Base-by-base conservation (phyloP, 345 rosid genomes). In the Gossypium thurberi region DNA sequence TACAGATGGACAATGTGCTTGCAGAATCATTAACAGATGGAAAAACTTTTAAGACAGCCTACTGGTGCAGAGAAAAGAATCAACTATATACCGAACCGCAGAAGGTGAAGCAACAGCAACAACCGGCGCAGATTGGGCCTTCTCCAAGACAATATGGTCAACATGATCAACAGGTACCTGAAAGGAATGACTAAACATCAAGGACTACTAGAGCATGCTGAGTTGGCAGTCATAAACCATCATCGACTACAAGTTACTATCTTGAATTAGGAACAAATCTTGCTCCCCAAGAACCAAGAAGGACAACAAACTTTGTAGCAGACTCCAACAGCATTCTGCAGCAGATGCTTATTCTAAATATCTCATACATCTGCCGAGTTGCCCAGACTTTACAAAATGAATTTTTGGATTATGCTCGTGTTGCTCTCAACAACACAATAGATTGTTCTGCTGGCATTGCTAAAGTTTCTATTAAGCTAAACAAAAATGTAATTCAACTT, bases 101-200 rank as follows among this genome's bases (percentile, higher is more conserved):
- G 96, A 95, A 82, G 98, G 99, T 56, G 99, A 94, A 77, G 97
- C 99, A 77, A 92, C 90, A 20, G 99, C 85, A 71, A 89, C 81
- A 72, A 95, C 96, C 28, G 97, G 91, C 52, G 83, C 85, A 79
- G 82, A 86, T 61, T 89, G 74, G 74, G 97, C 98, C 82, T 81
- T 80, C 84, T 85, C 76, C 51, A 92, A 78, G 65, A 89, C 80
- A 58, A 66, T 75, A 70, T 74, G 77, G 70, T 92, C 97, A 77
- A 95, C 94, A 79, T 82, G 83, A 57, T 84, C 65, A 70, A 92
- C 90, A 50, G 91, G 94, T 72, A 84, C 84, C 99, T 95, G 84
- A 15, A 81, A 67, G 74, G 63, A 66, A 75, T 7, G 21, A 74
- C 10, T 26, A 62, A 58, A 73, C 67, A 56, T 75, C 66, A 72